phyloP scores from a whole-genome alignment of 1,284 basidiomycete species.

The Austropuccinia psidii region DNA sequence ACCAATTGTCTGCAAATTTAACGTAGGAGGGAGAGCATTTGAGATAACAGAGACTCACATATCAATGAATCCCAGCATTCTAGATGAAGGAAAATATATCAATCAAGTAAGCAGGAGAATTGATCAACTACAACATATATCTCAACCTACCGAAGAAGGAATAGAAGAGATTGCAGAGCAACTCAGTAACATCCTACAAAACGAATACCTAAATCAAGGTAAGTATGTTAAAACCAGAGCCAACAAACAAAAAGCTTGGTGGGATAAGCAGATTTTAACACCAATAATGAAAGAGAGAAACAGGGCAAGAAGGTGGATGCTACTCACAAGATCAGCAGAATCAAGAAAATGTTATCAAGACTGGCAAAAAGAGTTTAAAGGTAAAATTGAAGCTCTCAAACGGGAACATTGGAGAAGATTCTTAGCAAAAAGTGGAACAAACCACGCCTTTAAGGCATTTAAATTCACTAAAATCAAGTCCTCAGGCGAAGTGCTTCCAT shows the following conservation, averaged over 20 bases:
- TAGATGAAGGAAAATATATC: too few species aligned
- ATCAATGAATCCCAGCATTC: too few species aligned
- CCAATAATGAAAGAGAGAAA: neutral
- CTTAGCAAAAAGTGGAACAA: neutral
- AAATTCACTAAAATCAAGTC: slow-evolving; percentile 6
- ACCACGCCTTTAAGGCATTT: neutral
- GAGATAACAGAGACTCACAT: too few species aligned
- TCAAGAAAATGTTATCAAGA: neutral
- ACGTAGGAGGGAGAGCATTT: too few species aligned
- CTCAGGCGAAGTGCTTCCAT: too few species aligned
- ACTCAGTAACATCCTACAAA: too few species aligned
- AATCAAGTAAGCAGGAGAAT: too few species aligned
- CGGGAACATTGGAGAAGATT: neutral
- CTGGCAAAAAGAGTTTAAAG: slow-evolving; percentile 13
- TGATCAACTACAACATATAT: too few species aligned
- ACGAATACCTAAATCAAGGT: too few species aligned
- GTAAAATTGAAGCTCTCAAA: neutral
- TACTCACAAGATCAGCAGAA: neutral
- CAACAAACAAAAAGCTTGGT: neutral
- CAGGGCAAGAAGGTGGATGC: neutral
- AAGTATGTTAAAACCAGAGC: too few species aligned
- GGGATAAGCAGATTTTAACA: neutral
- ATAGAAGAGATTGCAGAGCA: too few species aligned
- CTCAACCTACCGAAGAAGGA: too few species aligned
- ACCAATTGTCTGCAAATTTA: neutral